phyloP scores from a whole-genome alignment of 108 stramenopile species.

The Schizochytrium sp. region DNA sequence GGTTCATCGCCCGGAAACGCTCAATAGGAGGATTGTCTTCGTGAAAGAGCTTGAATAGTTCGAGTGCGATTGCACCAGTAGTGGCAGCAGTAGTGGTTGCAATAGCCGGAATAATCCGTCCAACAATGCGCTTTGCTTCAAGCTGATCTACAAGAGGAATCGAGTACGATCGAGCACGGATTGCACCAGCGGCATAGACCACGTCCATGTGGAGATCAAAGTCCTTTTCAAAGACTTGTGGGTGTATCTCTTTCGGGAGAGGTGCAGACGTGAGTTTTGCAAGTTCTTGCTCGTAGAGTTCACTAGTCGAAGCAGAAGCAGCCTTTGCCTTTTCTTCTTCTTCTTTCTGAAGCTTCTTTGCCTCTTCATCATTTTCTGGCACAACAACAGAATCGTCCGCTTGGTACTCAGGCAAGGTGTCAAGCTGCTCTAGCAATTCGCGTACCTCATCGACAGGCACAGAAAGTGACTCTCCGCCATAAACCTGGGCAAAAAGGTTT shows the following conservation, averaged over 20 bases:
- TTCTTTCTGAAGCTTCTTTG: conserved; percentile 80
- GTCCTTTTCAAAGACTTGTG: conserved; percentile 74
- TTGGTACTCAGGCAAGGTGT: not conserved
- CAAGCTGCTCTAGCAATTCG: conserved; percentile 74
- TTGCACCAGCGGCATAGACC: conserved; percentile 57
- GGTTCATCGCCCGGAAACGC: not conserved
- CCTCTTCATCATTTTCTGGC: conserved; percentile 76
- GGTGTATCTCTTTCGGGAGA: conserved; percentile 67
- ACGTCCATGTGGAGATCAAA: conserved; percentile 74
- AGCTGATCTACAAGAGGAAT: conserved; percentile 68
- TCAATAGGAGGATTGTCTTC: not conserved
- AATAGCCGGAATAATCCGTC: conserved; percentile 70
- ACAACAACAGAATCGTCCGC: conserved; percentile 47
- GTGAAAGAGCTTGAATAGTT: conserved; percentile 74
- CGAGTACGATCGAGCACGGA: conserved; percentile 68
- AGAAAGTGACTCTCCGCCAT: conserved; percentile 64
- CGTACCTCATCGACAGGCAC: conserved; percentile 78
- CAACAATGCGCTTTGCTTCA: conserved; percentile 67
- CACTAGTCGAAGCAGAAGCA: not conserved
- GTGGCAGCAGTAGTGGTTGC: conserved; percentile 72
- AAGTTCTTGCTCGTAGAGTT: not conserved
- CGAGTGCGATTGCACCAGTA: conserved; percentile 67
- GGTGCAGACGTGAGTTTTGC: conserved; percentile 17
- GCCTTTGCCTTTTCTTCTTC: conserved; percentile 72
- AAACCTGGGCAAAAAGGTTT: conserved; percentile 84